Percentiles rank a stretch among this genome's conserved stretches.
phyloP scores from a whole-genome alignment of 257 asterid genomes.

The Galeopsis tetrahit region DNA sequence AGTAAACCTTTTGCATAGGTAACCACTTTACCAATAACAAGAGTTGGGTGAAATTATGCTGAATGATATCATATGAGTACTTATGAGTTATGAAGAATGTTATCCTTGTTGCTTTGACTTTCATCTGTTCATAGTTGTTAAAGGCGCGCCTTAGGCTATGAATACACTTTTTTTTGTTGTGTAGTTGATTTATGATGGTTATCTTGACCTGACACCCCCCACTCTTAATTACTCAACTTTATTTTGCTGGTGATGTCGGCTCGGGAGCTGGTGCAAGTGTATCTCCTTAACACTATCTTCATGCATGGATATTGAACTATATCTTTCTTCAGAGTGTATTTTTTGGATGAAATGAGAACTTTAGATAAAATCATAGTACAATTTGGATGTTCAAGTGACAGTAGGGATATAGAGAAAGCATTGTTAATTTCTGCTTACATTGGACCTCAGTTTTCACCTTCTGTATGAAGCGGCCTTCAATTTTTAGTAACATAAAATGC shows the following conservation, averaged over 20 bases:
- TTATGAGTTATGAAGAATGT: background rate
- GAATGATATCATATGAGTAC: constrained; percentile 4
- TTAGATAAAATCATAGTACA: background rate
- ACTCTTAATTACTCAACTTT: background rate
- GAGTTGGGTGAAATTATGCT: background rate
- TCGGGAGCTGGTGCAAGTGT: background rate
- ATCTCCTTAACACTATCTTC: constrained; percentile 6
- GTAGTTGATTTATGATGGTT: constrained; percentile 2
- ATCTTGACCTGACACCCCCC: background rate
- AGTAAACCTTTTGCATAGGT: background rate
- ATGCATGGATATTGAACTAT: background rate
- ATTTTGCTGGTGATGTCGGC: background rate
- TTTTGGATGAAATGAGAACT: background rate
- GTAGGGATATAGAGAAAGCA: background rate
- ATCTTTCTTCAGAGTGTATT: constrained; percentile 19
- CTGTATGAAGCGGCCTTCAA: background rate
- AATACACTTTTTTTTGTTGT: background rate
- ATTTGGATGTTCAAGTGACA: constrained; percentile 6
- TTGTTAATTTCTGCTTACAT: constrained; percentile 9
- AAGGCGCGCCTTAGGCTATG: background rate
- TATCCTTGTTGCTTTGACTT: constrained; percentile 2
- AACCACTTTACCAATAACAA: background rate
- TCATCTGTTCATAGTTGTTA: background rate
- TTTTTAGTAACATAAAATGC: background rate
- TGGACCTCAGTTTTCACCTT: constrained; percentile 8